phyloP scores from a whole-genome alignment of 495 filamentous ascomycete genomes.

The Jackrogersella minutella region DNA sequence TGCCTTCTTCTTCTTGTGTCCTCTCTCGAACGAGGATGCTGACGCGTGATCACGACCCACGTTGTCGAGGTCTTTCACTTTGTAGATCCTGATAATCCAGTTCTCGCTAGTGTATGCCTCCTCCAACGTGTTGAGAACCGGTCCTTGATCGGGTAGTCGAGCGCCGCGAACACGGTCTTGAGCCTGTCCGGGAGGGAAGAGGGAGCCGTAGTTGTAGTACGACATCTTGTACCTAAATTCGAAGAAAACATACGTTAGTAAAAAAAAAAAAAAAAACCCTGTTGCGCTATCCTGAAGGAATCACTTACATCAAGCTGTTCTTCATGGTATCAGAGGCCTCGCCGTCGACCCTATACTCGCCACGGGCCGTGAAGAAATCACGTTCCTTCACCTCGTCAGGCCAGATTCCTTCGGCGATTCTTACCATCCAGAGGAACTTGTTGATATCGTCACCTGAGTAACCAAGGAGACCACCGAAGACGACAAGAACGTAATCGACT shows the following conservation, averaged over 20 bases:
- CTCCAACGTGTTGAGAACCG: slow-evolving; percentile 86
- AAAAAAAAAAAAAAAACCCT: background rate
- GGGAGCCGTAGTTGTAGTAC: slow-evolving; percentile 93
- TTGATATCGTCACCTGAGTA: slow-evolving; percentile 99
- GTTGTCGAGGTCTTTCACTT: slow-evolving; percentile 99
- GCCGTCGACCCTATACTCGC: slow-evolving; percentile 95
- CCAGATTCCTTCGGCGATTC: slow-evolving; percentile 99
- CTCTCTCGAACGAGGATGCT: slow-evolving; percentile 88
- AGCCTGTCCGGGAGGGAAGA: slow-evolving; percentile 93
- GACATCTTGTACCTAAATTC: slow-evolving; percentile 97
- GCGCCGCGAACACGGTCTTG: slow-evolving; percentile 87
- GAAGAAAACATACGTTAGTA: slow-evolving; percentile 13
- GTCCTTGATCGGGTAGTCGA: slow-evolving; percentile 83
- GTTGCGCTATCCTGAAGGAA: background rate
- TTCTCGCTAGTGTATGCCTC: slow-evolving; percentile 99
- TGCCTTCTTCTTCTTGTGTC: slow-evolving; percentile 91
- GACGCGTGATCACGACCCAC: slow-evolving; percentile 87
- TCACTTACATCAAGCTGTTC: slow-evolving; percentile 96
- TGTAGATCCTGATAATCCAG: slow-evolving; percentile 99
- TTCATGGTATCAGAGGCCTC: slow-evolving; percentile 97
- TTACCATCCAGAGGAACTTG: slow-evolving; percentile 99
- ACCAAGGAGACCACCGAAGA: slow-evolving; percentile 94
- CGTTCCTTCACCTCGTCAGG: slow-evolving; percentile 98
- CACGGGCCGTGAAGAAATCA: slow-evolving; percentile 92
- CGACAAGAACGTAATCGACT: slow-evolving; percentile 96